Base-by-base conservation (phyloP, 83 land plant genomes). In the Picea abies region DNA sequence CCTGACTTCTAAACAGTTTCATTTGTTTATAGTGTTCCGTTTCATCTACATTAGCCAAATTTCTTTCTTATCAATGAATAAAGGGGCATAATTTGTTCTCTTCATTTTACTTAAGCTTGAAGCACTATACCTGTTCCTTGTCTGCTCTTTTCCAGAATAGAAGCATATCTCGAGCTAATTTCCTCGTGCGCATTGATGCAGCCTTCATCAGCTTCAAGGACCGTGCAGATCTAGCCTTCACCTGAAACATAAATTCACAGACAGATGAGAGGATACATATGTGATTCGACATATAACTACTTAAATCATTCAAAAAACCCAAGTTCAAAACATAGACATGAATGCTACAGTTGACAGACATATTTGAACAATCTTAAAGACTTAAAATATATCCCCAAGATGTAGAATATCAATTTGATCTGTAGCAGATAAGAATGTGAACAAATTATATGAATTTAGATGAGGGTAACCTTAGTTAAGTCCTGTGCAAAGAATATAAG, bases 71-170 rank as follows among this genome's bases (percentile, higher is more conserved):
- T 73, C 47, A 44, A 47, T 11, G 3, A 22, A 73, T 12, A 47
- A 52, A 23, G 25, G 32, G 60, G 32, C 25, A 47, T 20, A 4
- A 56, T 23, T 4, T 52, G 35, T 49, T 76, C 26, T n/a, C 25
- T 3, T 20, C 17, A 3, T 52, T 52, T 52, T 11, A 52, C 56
- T 52, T 52, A 11, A 52, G 56, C 56, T 52, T 52, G 56, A 52
- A 78, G 47, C 63, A 63, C 26, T 75, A 23, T 85, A 97, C 99
- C 98, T 92, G 96, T 82, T 98, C 99, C 82, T 94, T 98, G 60
- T 98, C 99, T n/a, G 91, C 89, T 90, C 88, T 92, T 83, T 94
- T 97, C 96, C 94, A 94, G 71, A 88, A 97, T 23, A 91, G 81
- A 25, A 94, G 86, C 99, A 96, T 96, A 80, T 96, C 99, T 73